Evolutionary conservation across 2,329 filamentous ascomycete genomes (phyloP), one percentile per base, ranked within the genome.

Genomic region (Elsinoe perseae): DNA sequence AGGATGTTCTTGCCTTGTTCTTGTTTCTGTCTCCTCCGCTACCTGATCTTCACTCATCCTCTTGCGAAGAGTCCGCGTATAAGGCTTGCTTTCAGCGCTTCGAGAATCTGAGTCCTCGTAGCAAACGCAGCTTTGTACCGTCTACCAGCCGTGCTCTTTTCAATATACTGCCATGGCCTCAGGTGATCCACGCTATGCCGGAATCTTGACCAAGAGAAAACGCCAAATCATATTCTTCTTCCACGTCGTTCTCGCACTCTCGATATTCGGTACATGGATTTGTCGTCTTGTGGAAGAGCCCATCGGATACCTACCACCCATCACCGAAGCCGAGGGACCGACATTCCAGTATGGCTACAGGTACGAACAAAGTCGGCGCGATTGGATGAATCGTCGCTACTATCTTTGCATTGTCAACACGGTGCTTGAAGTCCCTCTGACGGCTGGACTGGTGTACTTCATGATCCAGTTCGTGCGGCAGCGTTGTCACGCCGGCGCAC

Each of bases 331-430:
- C 3, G 25, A 50, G 16, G 44, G 44, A 50, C 44, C 44, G 23
- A 16, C 9, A 25, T 32, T 20, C 25, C 44, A 32, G 25, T 50
- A 50, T 30, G 16, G 44, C 25, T 50, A 50, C 44, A 32, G 21
- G 27, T 50, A 30, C 25, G 44, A 50, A 18, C 9, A 6, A 20
- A 12, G 14, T 7, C 18, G 12, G n/a, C 44, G 44, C 44, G 30
- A 5, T 8, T 16, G 12, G 23, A 18, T 3, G 12, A 50, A 50
- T 25, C 44, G 44, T 18, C 44, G 21, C 14, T 30, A 16, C 44
- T 32, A 50, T 32, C 44, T 50, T 27, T 32, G 25, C 25, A 50
- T 50, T 14, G 44, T 32, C 25, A 50, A 50, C 25, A 50, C 44
- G 4, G 28, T 32, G 1, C 25, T 50, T 16, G 44, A 50, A 14